Base-by-base conservation (phyloP, 257 asterid genomes). In the Asclepias syriaca region DNA sequence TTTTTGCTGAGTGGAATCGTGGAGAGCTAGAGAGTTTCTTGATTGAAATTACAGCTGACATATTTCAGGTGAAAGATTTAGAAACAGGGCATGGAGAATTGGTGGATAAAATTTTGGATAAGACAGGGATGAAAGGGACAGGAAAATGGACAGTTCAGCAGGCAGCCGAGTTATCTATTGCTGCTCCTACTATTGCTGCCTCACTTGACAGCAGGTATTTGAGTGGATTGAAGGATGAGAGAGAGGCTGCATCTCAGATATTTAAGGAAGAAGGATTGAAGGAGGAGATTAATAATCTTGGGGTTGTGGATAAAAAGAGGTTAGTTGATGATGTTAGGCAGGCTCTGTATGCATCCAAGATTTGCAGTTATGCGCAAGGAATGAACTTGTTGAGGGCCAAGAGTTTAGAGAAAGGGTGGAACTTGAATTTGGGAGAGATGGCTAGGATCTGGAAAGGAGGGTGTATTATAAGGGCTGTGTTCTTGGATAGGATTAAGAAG, bases 61-160 rank as follows among this genome's bases (percentile, higher is more conserved):
- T 93, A 22, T 93, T 93, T 49, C 83, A 74, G 74, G 97, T 93
- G 65, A 77, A 78, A 78, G 98, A 93, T 77, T 81, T 75, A 0
- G 77, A 79, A 21, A 69, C 78, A 0, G 91, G 89, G 1, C 29
- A 68, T 0, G 97, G 97, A 39, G 87, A 84, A 71, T 75, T 93
- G 73, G 96, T 93, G 19, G 98, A 93, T 73, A 93, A 86, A 88
- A 87, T 93, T 77, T 75, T 93, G 82, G 98, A 93, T 70, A 93
- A 90, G 76, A 93, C 98, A 0, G 98, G 98, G 74, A 87, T 87
- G 92, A 87, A 87, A 64, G 92, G 92, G 19, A 87, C 98, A 0
- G 98, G 98, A 6, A 93, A 93, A 75, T 93, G 98, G 98, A 90
- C 97, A 0, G 98, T 93, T 63, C 98, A 93, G 89, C 97, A 93